Conservation (phyloP, 805 yeast species). For the Saccharomycopsis schoenii region DNA sequence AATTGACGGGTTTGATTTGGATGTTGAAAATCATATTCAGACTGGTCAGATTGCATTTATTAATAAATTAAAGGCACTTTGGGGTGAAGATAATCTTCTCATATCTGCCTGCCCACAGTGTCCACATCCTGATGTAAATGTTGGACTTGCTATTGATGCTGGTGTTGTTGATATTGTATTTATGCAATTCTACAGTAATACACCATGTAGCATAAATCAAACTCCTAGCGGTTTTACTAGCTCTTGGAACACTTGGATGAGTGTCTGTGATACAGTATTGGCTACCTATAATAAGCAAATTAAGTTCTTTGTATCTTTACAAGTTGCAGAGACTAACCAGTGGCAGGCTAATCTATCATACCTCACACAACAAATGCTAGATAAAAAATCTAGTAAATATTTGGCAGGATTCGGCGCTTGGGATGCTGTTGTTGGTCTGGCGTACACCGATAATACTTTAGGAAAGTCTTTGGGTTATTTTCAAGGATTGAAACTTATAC, state of each 20-base stretch:
- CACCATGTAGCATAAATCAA: conserved; percentile 31
- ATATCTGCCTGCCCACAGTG: conserved; percentile 64
- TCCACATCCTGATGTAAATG: conserved; percentile 45
- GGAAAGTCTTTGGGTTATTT: conserved; percentile 5
- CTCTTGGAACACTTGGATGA: conserved; percentile 38
- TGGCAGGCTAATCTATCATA: conserved; percentile 9
- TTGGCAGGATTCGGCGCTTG: conserved; percentile 15
- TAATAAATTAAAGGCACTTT: conserved; percentile 24
- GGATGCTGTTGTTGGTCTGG: conserved; percentile 16
- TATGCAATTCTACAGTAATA: conserved; percentile 58
- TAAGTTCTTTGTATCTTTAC: conserved; percentile 14
- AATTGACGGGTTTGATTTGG: conserved; percentile 18
- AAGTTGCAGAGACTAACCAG: conserved; percentile 3
- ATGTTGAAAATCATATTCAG: conserved; percentile 26
- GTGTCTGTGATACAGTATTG: conserved; percentile 39
- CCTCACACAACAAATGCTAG: conserved; percentile 5
- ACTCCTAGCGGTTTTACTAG: conserved; percentile 25
- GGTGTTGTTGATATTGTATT: conserved; percentile 49
- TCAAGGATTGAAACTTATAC: conserved; percentile 12
- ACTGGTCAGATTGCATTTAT: conserved; percentile 46
- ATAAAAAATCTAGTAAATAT: conserved; percentile 1
- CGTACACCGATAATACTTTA: conserved; percentile 2
- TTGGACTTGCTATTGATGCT: conserved; percentile 33
- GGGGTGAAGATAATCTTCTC: conserved; percentile 37
- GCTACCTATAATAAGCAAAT: conserved; percentile 31